Evolutionary conservation across 2,329 filamentous ascomycete species (phyloP), one percentile per base, ranked within the genome.

Genomic region (Aspergillus aculeatinus): DNA sequence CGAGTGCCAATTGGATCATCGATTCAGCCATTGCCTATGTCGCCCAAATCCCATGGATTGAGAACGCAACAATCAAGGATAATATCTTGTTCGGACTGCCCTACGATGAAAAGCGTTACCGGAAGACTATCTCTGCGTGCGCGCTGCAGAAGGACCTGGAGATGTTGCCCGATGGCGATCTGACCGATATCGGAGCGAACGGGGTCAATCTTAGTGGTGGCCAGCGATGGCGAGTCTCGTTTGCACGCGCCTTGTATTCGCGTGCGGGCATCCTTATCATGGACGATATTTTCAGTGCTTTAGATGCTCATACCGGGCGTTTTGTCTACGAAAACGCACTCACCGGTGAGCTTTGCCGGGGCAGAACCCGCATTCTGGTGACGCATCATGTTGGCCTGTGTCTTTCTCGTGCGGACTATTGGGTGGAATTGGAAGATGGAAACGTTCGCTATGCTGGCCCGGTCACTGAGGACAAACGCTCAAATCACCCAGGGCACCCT

Each of bases 31-130:
- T 91, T 50, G 90, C 89, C 0, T 92, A 87, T 65, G 88, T 92
- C 31, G 84, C 88, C 2, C 89, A 92, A 68, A 90, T 88, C 10
- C 90, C 90, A 0, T 93, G 90, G 90, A 90, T 94, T 48, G 89
- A 93, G 69, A 92, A 92, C 67, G 88, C 87, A 1, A 90, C 86
- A 12, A 86, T 94, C 62, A 85, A 83, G 55, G 87, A 92, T 54
- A 93, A 93, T 66, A 89, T 94, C 51, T 72, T 91, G 0, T 93
- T 92, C 62, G 89, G 89, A 0, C 77, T 92, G 5, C 89, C 89
- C 0, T 82, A 82, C 25, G 83, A 91, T 58, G 77, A 85, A 53
- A 77, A 81, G 14, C 83, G 91, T 49, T 94, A 93, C 70, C 77
- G 80, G 1, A 84, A 87, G 63, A 90, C 91, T 0, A 73, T 92